These are phyloP conservation scores for Hymenoscyphus salicellus DNA, from an alignment of 2,329 filamentous ascomycete genomes.

Conservation along the genomic window DNA sequence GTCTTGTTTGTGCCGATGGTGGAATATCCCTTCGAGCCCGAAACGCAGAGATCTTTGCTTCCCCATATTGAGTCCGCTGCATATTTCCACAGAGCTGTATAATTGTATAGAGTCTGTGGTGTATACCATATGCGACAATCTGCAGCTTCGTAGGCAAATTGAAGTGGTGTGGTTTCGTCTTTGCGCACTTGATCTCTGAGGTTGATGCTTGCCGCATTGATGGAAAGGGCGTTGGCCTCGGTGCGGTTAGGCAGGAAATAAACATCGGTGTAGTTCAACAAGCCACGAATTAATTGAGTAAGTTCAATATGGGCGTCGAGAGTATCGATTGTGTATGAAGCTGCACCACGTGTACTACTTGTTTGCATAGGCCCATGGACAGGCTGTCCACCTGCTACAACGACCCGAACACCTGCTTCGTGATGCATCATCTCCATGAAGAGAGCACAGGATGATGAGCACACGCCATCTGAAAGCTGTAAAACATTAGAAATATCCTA, in stretches of 20 bases:
- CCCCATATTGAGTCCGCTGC: slow-evolving; percentile 41
- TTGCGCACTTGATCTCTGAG: slow-evolving; percentile 39
- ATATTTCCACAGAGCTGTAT: slow-evolving; percentile 48
- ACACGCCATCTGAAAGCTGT: slow-evolving; percentile 53
- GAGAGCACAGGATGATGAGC: slow-evolving; percentile 56
- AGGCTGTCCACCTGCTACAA: slow-evolving; percentile 50
- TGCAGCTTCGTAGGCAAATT: slow-evolving; percentile 59
- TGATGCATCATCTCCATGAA: slow-evolving; percentile 54
- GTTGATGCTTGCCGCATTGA: slow-evolving; percentile 41
- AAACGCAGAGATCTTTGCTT: slow-evolving; percentile 34
- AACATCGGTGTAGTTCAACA: slow-evolving; percentile 10
- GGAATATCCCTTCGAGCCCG: slow-evolving; percentile 6
- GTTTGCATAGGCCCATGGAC: slow-evolving; percentile 50
- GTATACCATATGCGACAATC: slow-evolving; percentile 60
- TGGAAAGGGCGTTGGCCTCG: slow-evolving; percentile 15
- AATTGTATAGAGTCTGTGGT: slow-evolving; percentile 46
- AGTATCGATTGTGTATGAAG: slow-evolving; percentile 32
- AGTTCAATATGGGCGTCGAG: slow-evolving; percentile 29
- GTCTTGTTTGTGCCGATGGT: slow-evolving; percentile 11
- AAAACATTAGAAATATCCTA: too few species aligned
- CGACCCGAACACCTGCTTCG: slow-evolving; percentile 51
- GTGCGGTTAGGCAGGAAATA: slow-evolving; percentile 29
- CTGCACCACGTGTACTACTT: slow-evolving; percentile 50
- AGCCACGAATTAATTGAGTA: slow-evolving; percentile 20
- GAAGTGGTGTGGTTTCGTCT: slow-evolving; percentile 42